These are phyloP conservation scores for Nicotiana attenuata DNA, from an alignment of 257 asterid genomes.

Conservation along the genomic window DNA sequence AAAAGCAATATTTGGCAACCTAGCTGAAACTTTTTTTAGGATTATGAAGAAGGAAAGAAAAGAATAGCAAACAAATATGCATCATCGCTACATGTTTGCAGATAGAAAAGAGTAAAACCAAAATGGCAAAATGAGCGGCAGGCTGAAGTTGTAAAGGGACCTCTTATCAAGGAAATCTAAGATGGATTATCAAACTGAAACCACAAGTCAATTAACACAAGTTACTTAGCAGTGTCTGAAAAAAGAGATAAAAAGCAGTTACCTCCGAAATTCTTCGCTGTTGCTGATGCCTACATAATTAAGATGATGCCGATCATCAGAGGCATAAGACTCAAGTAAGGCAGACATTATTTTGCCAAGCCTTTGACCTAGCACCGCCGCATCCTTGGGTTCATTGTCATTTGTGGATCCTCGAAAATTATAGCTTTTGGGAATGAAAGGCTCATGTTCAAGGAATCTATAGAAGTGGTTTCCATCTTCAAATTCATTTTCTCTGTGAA, in stretches of 20 bases:
- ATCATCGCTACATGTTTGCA: not conserved
- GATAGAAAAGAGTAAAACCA: not conserved
- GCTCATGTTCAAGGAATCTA: constrained; percentile 83
- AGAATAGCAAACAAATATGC: not conserved
- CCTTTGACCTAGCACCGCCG: constrained; percentile 45
- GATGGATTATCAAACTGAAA: not conserved
- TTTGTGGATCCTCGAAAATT: constrained; percentile 69
- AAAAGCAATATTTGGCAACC: not conserved
- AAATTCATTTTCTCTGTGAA: constrained; percentile 69
- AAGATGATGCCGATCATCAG: constrained; percentile 56
- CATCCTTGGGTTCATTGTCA: constrained; percentile 58
- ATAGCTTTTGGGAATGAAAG: constrained; percentile 74
- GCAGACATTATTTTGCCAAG: constrained; percentile 74
- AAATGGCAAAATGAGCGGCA: not conserved
- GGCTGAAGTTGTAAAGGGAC: not conserved
- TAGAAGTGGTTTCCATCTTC: constrained; percentile 86
- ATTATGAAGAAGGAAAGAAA: not conserved
- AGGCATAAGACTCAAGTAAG: constrained; percentile 72
- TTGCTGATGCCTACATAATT: constrained; percentile 77
- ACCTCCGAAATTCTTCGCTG: constrained; percentile 98
- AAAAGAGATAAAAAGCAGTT: not conserved
- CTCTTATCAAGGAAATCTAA: not conserved
- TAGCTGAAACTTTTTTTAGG: not conserved
- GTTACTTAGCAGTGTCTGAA: not conserved
- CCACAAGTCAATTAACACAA: not conserved